phyloP scores from a whole-genome alignment of 2,329 filamentous ascomycete species.

The Neurospora crassa region DNA sequence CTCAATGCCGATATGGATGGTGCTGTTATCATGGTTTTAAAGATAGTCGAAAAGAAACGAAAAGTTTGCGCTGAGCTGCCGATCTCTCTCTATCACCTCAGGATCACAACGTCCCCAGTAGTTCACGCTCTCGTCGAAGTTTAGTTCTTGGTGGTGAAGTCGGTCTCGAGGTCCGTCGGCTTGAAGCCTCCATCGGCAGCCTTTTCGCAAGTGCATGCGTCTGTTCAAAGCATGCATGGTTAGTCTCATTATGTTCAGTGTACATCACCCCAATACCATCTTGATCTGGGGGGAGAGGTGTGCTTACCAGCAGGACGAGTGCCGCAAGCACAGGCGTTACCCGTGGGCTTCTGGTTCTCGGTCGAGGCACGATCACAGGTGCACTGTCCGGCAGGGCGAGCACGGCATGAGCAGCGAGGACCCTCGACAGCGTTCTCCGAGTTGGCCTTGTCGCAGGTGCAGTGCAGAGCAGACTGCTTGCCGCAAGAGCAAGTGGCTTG shows the following conservation, averaged over 20 bases:
- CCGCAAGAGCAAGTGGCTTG: conserved; percentile 80
- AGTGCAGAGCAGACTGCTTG: conserved; percentile 76
- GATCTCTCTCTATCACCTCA: neutral
- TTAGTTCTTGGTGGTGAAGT: conserved; percentile 68
- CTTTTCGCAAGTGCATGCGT: conserved; percentile 77
- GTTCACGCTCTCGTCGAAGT: neutral
- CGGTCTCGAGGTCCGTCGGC: conserved; percentile 59
- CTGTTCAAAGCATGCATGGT: conserved; percentile 25
- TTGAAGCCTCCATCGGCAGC: conserved; percentile 51
- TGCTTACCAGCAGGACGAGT: conserved; percentile 58
- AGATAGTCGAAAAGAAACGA: neutral
- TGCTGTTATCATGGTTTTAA: neutral
- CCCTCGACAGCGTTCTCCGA: conserved; percentile 67
- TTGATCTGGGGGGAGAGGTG: conserved; percentile 3
- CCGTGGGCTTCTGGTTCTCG: conserved; percentile 57
- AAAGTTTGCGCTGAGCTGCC: conserved; percentile 4
- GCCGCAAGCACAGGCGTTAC: conserved; percentile 67
- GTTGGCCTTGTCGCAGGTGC: conserved; percentile 69
- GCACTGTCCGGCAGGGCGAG: conserved; percentile 69
- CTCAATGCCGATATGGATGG: neutral
- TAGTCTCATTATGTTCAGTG: neutral
- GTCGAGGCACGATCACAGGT: conserved; percentile 63
- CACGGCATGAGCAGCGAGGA: conserved; percentile 73
- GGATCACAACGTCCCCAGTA: neutral
- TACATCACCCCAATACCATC: neutral